Evolutionary conservation across 805 yeast genomes (phyloP), one percentile per base, ranked within the genome.

Genomic region (Kregervanrija delftensis): DNA sequence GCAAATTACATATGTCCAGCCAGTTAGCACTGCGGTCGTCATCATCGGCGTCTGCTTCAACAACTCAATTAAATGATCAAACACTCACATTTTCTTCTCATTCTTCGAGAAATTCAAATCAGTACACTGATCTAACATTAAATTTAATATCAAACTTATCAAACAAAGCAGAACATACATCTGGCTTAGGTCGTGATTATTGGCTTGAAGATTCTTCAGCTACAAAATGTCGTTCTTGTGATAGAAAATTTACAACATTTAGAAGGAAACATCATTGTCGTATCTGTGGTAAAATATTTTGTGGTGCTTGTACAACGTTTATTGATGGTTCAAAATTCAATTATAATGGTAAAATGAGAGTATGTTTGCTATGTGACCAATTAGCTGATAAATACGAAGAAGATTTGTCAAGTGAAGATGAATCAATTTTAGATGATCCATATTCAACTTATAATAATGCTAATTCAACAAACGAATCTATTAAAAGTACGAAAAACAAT

Each of bases 151-250:
- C 45, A 28, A 42, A 37, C 9, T 41, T 41, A 12, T 33, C 41
- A 12, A 30, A 28, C 34, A 38, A 41, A 1, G 30, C 45, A 8
- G 33, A 41, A 33, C 41, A 41, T 5, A 33, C 35, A 4, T 42
- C 61, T 35, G 80, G 83, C 1, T 71, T 83, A 4, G 80, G 84
- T 2, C 76, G 77, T 47, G 91, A 88, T 58, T 91, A 88, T 60
- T 91, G 99, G 99, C 83, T 91, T 87, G 88, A 90, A 56, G 97
- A 91, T 66, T 86, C 91, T 36, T 86, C 88, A 47, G 96, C 95
- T 0, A 76, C 82, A 8, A 93, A 88, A 49, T 91, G 99, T 57
- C 79, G 88, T 46, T 73, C 83, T 12, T 91, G 98, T 62, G 86
- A 84, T 45, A 74, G 80, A 44, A 77, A 79, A 3, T 91, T 91